Base-by-base conservation (phyloP, 2,329 filamentous ascomycete species). In the Alternaria arbusti region DNA sequence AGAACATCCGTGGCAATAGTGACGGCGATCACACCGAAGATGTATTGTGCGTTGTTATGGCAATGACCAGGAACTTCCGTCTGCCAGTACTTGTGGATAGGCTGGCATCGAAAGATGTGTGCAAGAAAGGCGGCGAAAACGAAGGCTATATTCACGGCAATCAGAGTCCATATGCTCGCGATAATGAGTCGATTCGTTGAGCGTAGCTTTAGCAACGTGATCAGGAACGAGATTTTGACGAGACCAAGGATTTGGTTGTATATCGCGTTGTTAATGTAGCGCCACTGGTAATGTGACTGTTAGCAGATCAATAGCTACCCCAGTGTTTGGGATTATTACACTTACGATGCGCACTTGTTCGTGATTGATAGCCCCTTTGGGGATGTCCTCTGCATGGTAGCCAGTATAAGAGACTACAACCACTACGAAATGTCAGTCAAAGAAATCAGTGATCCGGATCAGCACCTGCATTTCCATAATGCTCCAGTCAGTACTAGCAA, bases 141-240 rank as follows among this genome's bases (percentile, higher is more conserved):
- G 49, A 64, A 66, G 2, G 26, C 11, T 4, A 52, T 30, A 12
- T 63, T 66, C n/a, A 64, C 25, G 4, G 23, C 36, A 20, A 66
- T 54, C 23, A 64, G 23, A 1, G 43, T 43, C 61, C 61, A 66
- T 5, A 66, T 32, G n/a, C 56, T 54, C 22, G 30, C 46, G 26
- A 56, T 43, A n/a, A 64, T 64, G 6, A 54, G 44, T 3, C 54
- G 54, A 12, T 61, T 56, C 10, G 15, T 54, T 20, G 40, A 63
- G 11, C 54, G 49, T 9, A 66, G 44, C n/a, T 61, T 60, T n/a
- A 59, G 26, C 8, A 66, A 54, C 15, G 64, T 61, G 15, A 61
- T 55, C 22, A 66, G 15, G 28, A 66, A 66, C 15, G 64, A 66
- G 13, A 66, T 64, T 26, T 66, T 66, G 28, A 59, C 56, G 4